phyloP scores from a whole-genome alignment of 371 early-diverging fungal species.

The Aphelidium insulamus region DNA sequence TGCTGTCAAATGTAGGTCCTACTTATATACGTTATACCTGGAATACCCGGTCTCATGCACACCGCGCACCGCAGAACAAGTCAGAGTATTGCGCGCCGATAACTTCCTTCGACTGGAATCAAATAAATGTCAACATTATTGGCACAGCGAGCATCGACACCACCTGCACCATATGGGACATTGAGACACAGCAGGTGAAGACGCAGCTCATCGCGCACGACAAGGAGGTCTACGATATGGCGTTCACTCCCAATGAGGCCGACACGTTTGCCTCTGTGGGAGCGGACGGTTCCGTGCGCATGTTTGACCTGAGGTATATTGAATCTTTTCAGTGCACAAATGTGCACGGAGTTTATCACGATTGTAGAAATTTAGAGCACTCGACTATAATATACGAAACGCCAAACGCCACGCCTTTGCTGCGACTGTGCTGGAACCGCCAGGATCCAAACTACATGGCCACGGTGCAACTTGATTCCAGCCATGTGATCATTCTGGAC shows the following conservation, averaged over 20 bases:
- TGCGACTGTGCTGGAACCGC: conserved; percentile 69
- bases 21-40: not conserved
- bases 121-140: conserved; percentile 49
- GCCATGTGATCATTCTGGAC: conserved; percentile 59
- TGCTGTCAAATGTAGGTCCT: conserved; percentile 18
- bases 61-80: too few species aligned
- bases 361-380: conserved; percentile 47
- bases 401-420: conserved; percentile 39
- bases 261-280: conserved; percentile 91
- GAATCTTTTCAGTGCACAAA: not conserved
- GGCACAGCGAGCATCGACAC: conserved; percentile 88
- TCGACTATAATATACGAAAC: conserved; percentile 92
- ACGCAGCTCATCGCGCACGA: conserved; percentile 96
- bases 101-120: conserved; percentile 92
- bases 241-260: conserved; percentile 53
- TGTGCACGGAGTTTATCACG: conserved; percentile 1
- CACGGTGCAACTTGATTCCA: conserved; percentile 63
- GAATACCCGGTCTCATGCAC: not conserved
- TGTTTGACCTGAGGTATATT: conserved; percentile 70
- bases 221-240: conserved; percentile 85
- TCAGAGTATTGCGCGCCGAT: conserved; percentile 64
- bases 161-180: conserved; percentile 94
- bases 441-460: conserved; percentile 72
- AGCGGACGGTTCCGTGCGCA: conserved; percentile 85
- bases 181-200: conserved; percentile 76